Conservation (phyloP, 2,329 filamentous ascomycete genomes). For the Aurifilum marmelostoma region DNA sequence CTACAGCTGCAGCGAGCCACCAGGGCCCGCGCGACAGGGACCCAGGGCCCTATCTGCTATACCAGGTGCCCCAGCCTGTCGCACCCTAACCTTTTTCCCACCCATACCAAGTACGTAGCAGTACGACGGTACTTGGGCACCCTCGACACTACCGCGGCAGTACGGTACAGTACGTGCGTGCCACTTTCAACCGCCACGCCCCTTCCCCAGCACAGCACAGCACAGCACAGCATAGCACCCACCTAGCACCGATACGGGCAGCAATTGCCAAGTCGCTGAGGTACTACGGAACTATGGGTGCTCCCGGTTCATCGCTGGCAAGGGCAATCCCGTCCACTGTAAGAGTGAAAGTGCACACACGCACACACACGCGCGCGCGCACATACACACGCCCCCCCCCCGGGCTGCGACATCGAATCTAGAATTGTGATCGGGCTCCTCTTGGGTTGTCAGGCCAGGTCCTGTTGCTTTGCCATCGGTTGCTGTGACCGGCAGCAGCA, state of each 20-base stretch:
- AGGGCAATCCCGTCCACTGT: neutral
- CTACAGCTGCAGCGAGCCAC: neutral
- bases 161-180: neutral
- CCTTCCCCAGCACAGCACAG: neutral
- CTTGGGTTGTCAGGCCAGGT: too few species aligned
- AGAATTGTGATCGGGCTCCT: neutral
- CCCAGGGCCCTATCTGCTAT: constrained; percentile 2
- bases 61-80: neutral
- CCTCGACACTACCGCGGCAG: neutral
- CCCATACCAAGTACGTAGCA: neutral
- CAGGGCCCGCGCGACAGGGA: too few species aligned
- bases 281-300: neutral
- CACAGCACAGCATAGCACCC: constrained; percentile 2
- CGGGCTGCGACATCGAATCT: constrained; percentile 3
- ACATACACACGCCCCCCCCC: neutral
- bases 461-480: neutral
- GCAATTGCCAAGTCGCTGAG: neutral
- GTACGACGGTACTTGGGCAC: neutral
- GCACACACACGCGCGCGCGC: too few species aligned
- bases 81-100: constrained; percentile 3
- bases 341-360: neutral
- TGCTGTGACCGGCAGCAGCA: neutral
- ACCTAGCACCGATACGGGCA: constrained; percentile 2
- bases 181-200: constrained; percentile 1
- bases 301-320: neutral